Base-by-base conservation (phyloP, 306 rosid genomes). In the Lathyrus aphaca region DNA sequence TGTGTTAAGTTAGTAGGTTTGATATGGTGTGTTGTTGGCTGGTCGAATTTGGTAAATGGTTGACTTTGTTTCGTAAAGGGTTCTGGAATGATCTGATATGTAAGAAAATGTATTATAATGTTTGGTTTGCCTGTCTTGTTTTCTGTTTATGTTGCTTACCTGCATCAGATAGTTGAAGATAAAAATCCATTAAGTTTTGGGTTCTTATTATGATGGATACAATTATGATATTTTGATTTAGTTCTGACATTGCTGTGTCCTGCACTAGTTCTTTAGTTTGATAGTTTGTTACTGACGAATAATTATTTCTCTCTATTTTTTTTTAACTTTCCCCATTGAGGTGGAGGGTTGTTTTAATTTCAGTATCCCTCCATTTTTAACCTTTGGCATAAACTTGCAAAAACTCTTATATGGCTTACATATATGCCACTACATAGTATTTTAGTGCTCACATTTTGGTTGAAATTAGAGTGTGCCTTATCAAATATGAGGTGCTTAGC, bases 21-120 rank as follows among this genome's bases (percentile, higher is more conserved):
- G 59, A 29, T 53, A 35, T 27, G 56, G 69, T 69, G 64, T 69
- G 53, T 12, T 69, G 58, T 65, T 80, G 61, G 55, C 63, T 49
- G 16, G 6, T 68, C 12, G 18, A 51, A 58, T 16, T 29, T 30
- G 71, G 74, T 9, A 35, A 80, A 11, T 40, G 64, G 48, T 53
- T 21, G 64, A 14, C 29, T 64, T 55, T 55, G 19, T 55, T 8
- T 56, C n/a, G 15, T 23, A 55, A 46, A 13, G 61, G 69, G 74
- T 57, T 48, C 48, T 64, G 66, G 74, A 79, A 54, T 53, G 60
- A 44, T 35, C 11, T 37, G 46, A 48, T 64, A 57, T 23, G 39
- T 23, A 51, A 21, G 53, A 39, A 77, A 15, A 71, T 57, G 64
- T 13, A 27, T 64, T 69, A 37, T 68, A 59, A 7, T 54, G 48